phyloP scores from a whole-genome alignment of 2,329 filamentous ascomycete species.

The Ophiocordyceps camponoti-floridani region DNA sequence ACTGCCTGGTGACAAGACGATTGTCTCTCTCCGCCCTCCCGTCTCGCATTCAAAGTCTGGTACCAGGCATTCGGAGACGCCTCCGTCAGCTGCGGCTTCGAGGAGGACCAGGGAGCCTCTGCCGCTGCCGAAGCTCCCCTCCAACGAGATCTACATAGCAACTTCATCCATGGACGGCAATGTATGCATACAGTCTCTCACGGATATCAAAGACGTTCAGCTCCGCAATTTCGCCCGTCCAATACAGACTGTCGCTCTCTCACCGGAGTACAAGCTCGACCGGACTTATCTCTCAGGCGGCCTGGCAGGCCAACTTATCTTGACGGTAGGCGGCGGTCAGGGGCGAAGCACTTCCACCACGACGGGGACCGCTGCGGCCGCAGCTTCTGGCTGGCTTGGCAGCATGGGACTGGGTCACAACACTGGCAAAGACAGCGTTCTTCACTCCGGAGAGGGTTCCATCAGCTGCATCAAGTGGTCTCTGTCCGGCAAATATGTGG shows the following conservation, averaged over 20 bases:
- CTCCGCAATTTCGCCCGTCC: slow-evolving; percentile 87
- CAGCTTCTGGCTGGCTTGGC: slow-evolving; percentile 81
- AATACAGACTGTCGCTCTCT: slow-evolving; percentile 81
- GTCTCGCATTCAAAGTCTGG: slow-evolving; percentile 13
- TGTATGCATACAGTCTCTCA: slow-evolving; percentile 74
- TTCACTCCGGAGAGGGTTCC: slow-evolving; percentile 82
- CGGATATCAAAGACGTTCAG: slow-evolving; percentile 79
- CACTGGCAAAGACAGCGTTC: slow-evolving; percentile 64
- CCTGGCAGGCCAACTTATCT: slow-evolving; percentile 66
- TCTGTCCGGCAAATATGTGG: slow-evolving; percentile 75
- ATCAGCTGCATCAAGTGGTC: slow-evolving; percentile 95
- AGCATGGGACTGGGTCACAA: slow-evolving; percentile 66
- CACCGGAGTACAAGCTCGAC: slow-evolving; percentile 84
- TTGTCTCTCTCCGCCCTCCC: slow-evolving; percentile 19
- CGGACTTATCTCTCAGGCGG: slow-evolving; percentile 82
- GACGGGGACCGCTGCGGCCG: slow-evolving; percentile 61
- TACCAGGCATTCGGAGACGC: slow-evolving; percentile 15
- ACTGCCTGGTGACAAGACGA: slow-evolving; percentile 24
- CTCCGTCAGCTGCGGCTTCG: slow-evolving; percentile 32
- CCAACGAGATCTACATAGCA: slow-evolving; percentile 83
- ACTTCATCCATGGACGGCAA: slow-evolving; percentile 93
- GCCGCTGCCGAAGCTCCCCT: slow-evolving; percentile 53
- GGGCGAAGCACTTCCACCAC: slow-evolving; percentile 81
- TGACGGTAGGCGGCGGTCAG: slow-evolving; percentile 64
- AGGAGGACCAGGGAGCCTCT: slow-evolving; percentile 31